Evolutionary conservation across 371 early-diverging fungal species (phyloP), one percentile per base, ranked within the genome.

Genomic region (Haplosporangium sp.): DNA sequence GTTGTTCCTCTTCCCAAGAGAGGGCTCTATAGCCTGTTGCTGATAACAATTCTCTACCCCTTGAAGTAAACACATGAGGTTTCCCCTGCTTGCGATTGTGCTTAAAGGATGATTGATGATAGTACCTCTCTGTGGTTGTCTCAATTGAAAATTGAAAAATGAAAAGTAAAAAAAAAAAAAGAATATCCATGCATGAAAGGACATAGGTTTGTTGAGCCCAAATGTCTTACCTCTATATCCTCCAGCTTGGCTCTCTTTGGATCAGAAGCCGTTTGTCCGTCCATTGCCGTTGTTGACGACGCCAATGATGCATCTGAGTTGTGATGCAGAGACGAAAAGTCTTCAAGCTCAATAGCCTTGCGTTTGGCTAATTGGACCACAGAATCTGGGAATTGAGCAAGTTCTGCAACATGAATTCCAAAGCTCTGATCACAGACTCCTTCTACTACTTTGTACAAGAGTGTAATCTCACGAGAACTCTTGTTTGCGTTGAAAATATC

Each of bases 321-420:
- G 2, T 55, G 56, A n/a, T 71, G 72, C 56, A 71, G 77, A 8
- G 55, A 61, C n/a, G 79, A 71, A 68, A 84, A 87, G 65, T 92
- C 89, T 83, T 97, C 97, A 42, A 97, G 83, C 84, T 96, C 96
- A 34, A 89, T 89, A 7, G 93, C 96, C 82, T 96, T 97, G 10
- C 94, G 86, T 74, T 93, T 95, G 11, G 98, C 96, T 56, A 98
- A 83, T 63, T 84, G 72, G 34, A 98, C 91, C 4, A 97, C 96
- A 0, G 89, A 84, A 19, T 87, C 84, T 0, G 99, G 99, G 77
- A 99, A 99, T 56, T 94, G 90, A 6, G 98, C 99, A 69, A 96
- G 74, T 84, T 97, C 94, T 2, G 99, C 99, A 6, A 99, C 99
- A 72, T 99, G 98, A 69, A 99, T 97, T 62, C 99, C 99, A 88